These are phyloP conservation scores for Lentinula novae-zelandiae DNA, from an alignment of 1,284 basidiomycete genomes.

Conservation along the genomic window DNA sequence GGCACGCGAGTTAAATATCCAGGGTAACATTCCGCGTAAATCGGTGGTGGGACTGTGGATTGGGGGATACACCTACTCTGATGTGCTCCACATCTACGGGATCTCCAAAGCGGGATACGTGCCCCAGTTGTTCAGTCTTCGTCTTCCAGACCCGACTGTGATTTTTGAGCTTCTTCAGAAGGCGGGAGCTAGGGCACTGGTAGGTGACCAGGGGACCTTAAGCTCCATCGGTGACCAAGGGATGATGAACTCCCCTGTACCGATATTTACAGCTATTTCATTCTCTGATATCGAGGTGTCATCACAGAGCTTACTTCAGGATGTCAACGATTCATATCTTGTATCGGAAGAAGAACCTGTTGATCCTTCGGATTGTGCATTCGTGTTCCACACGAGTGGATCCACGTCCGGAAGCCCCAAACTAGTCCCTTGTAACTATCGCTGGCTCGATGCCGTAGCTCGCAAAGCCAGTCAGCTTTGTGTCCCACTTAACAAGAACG, in stretches of 20 bases:
- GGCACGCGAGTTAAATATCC: conserved; percentile 36
- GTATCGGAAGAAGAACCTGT: conserved; percentile 39
- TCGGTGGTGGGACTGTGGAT: conserved; percentile 71
- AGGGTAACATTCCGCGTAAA: conserved; percentile 39
- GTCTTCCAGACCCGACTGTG: conserved; percentile 64
- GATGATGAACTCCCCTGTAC: conserved; percentile 38
- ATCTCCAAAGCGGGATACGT: conserved; percentile 68
- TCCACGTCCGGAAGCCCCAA: conserved; percentile 74
- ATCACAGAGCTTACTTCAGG: background rate
- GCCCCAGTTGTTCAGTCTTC: conserved; percentile 69
- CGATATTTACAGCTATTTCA: conserved; percentile 39
- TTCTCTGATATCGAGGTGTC: conserved; percentile 29
- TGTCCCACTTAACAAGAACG: conserved; percentile 40
- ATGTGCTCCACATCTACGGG: conserved; percentile 68
- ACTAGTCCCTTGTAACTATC: conserved; percentile 61
- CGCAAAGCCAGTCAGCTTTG: conserved; percentile 53
- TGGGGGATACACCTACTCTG: conserved; percentile 60
- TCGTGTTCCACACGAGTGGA: conserved; percentile 73
- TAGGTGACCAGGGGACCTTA: conserved; percentile 51
- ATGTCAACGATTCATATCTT: conserved; percentile 17
- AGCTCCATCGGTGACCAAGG: conserved; percentile 16
- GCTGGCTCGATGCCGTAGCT: conserved; percentile 55
- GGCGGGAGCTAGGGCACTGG: conserved; percentile 55
- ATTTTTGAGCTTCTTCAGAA: conserved; percentile 59
- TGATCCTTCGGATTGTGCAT: conserved; percentile 45